Evolutionary conservation across 2,329 filamentous ascomycete species (phyloP), one percentile per base, ranked within the genome.

Genomic region (Sarocladiaceae sp.): DNA sequence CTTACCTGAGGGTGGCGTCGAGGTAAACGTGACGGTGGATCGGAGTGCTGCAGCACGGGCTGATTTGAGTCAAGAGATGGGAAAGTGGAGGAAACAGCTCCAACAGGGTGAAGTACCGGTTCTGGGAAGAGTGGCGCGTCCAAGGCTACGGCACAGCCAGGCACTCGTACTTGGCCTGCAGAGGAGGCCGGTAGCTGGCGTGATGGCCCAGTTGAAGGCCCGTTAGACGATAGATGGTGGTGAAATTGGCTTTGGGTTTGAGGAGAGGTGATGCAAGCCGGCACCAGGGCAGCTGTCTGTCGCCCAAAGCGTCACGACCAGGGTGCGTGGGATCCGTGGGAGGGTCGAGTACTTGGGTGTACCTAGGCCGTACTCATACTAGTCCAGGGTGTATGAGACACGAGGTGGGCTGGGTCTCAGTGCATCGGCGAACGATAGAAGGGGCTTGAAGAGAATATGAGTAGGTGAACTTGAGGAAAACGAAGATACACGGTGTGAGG

Each of bases 1-100:
- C 37, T 41, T 41, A 41, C 37, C 37, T 41, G 21, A 41, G 26
- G 21, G 37, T 41, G 37, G 37, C 37, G 37, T 24, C 29, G 37
- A 41, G 37, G 37, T n/a, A 29, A 29, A 27, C 37, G 37, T 41
- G 37, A 41, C 37, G 23, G 15, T n/a, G 19, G 37, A 29, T 41
- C 37, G 37, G 37, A 24, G 29, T 41, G 13, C 23, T 41, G 37
- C 37, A 41, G 19, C 15, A 15, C 34, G 26, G 26, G 34, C 34
- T 39, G 9, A 5, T 5, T 24, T 21, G 34, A 39, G 34, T 41
- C 37, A 23, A 41, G 37, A 41, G 24, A 41, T 41, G 37, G 23
- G 37, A 41, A 26, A 15, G 13, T 29, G 11, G 37, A 27, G 4
- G 23, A 16, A 27, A 29, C 29, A 24, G 29, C 21, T 41, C 37